Evolutionary conservation across 2,329 filamentous ascomycete genomes (phyloP), one percentile per base, ranked within the genome.

Genomic region (Venturia pyrina): DNA sequence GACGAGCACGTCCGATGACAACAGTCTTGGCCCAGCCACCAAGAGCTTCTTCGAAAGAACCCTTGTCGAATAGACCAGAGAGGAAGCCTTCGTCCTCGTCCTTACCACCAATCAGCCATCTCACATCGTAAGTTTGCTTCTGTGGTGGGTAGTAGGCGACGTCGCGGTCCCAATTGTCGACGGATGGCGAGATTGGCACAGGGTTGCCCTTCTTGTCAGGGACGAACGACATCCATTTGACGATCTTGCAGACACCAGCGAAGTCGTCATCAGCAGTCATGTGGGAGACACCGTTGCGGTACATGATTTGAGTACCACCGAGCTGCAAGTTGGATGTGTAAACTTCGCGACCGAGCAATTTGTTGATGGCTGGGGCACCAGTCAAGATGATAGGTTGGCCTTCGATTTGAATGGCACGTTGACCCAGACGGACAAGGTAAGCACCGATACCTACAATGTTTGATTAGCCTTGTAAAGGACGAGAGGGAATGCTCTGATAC

Each of bases 291-390:
- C 95, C 95, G 77, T 99, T 99, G 81, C 91, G 93, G 87, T 99
- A 98, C 95, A 99, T 99, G 85, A 99, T 99, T 80, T 99, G 95
- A n/a, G 95, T 99, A 72, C 95, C 95, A 87, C 95, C 95, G 70
- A 99, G 91, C 83, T 99, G 95, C 75, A 99, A 81, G 85, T 99
- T 99, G 68, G 95, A 98, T 32, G 95, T 97, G 82, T 99, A 99
- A 40, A 99, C 93, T 79, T 99, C 95, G 71, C 96, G 92, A 73
- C 95, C 95, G 68, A 99, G 87, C 73, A 99, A 84, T 82, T 98
- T 99, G 87, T 99, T 99, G 77, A 99, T 89, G 67, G 95, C 95
- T 70, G 91, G 91, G 62, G 95, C 95, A 85, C 95, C 95, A 73
- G 95, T 99, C 69, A 99, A 86, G 74, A 99, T 99, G 77, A 99